phyloP scores from a whole-genome alignment of 495 filamentous ascomycete genomes.

The Annulohypoxylon bovei region DNA sequence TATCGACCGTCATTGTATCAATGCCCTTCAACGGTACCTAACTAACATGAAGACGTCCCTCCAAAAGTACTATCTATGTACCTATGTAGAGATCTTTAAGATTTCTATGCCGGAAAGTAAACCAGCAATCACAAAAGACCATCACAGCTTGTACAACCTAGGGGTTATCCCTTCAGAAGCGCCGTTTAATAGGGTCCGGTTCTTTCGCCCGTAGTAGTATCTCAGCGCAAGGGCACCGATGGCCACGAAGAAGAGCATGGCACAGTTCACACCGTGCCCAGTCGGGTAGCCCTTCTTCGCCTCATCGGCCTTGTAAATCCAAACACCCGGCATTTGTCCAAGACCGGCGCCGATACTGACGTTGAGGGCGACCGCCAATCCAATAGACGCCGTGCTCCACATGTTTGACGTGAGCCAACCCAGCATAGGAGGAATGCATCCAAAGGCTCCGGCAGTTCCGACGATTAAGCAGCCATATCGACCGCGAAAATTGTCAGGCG shows the following conservation, averaged over 20 bases:
- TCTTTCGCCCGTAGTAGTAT: conserved; percentile 54
- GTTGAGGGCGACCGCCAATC: conserved; percentile 75
- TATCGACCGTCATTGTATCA: neutral
- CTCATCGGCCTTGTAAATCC: conserved; percentile 76
- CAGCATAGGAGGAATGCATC: conserved; percentile 68
- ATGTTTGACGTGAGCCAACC: conserved; percentile 78
- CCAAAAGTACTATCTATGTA: neutral
- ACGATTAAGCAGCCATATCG: conserved; percentile 77
- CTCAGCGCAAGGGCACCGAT: conserved; percentile 50
- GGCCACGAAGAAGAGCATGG: conserved; percentile 57
- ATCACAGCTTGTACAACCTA: conserved; percentile 42
- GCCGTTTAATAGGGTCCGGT: conserved; percentile 46
- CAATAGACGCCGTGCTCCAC: conserved; percentile 68
- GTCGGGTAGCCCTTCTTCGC: conserved; percentile 71
- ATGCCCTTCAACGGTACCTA: neutral
- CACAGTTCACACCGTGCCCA: conserved; percentile 65
- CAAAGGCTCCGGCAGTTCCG: conserved; percentile 66
- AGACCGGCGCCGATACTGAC: conserved; percentile 71
- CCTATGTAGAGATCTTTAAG: neutral
- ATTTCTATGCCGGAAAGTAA: neutral
- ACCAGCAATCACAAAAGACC: neutral
- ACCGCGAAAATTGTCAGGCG: conserved; percentile 63
- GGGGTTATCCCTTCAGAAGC: conserved; percentile 36
- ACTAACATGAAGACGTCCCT: neutral
- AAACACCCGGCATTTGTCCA: conserved; percentile 76